These are phyloP conservation scores for Yamadazyma triangularis DNA, from an alignment of 1,139 yeast species.

Conservation along the genomic window DNA sequence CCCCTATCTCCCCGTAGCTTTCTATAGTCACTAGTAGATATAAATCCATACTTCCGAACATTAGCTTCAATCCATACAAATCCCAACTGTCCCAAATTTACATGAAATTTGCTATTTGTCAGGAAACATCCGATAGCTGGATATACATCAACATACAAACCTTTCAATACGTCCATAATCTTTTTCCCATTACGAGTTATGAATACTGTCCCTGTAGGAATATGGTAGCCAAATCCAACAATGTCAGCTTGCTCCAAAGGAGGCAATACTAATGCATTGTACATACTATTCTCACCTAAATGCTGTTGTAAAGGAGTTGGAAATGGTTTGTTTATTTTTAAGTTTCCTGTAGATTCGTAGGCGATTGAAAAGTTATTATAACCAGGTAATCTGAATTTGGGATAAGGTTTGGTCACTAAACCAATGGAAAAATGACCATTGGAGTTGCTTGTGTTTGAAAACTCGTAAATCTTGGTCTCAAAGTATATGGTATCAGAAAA, in stretches of 20 bases:
- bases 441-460: conserved; percentile 23
- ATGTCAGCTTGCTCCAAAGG: conserved; percentile 80
- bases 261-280: conserved; percentile 70
- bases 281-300: conserved; percentile 42
- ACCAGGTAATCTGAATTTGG: conserved; percentile 83
- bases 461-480: conserved; percentile 63
- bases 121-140: conserved; percentile 85
- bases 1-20: conserved; percentile 44
- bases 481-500: conserved; percentile 64
- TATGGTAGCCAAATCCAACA: conserved; percentile 86
- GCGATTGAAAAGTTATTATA: conserved; percentile 77
- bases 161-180: conserved; percentile 76
- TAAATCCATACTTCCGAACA: conserved; percentile 89
- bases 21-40: conserved; percentile 51
- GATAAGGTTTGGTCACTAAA: conserved; percentile 83
- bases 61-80: conserved; percentile 95
- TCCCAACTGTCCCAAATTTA: conserved; percentile 87
- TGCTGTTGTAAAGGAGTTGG: conserved; percentile 48
- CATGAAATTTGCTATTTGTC: conserved; percentile 71
- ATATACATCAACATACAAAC: conserved; percentile 72
- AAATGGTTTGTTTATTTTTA: conserved; percentile 76
- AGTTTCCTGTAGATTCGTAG: conserved; percentile 79
- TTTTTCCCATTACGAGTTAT: conserved; percentile 90
- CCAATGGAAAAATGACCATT: conserved; percentile 70
- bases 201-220: conserved; percentile 75